Evolutionary conservation across 176 grass and related monocot species (phyloP), one percentile per base, ranked within the genome.

Genomic region (Musa acuminata): DNA sequence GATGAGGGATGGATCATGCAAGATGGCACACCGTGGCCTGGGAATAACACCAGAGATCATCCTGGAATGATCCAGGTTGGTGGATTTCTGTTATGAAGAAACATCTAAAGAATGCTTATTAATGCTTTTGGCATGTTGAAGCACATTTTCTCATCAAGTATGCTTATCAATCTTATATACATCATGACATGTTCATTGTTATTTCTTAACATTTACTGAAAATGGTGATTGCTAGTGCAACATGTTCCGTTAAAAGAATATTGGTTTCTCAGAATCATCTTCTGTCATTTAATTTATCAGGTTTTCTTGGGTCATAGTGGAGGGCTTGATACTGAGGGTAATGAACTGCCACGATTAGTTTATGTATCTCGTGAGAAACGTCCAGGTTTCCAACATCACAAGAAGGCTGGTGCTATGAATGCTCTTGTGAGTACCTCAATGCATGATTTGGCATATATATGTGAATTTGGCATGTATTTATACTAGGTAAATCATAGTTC

Each of bases 361-460:
- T 98, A 98, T 87, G 94, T 97, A 11, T 97, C 94, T 78, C 94
- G 94, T 93, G 94, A 97, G 82, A 97, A 97, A 83, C 94, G 94
- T 82, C 87, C 85, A 83, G 94, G 90, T 72, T 97, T 97, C 80
- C 86, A 93, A 52, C 94, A 97, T 82, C 90, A 97, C 78, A 97
- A 97, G 80, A 97, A 97, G 80, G 94, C 94, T 83, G 94, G 94
- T 90, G 94, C 94, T 58, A 97, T 97, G 94, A 97, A 97, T 85
- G 77, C 94, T 78, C 94, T 97, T 80, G 94, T 97, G 87, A 90
- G 93, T 83, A 35, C 29, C 4, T 35, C 29, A 75, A 72, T 77
- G 25, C 65, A 68, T 48, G 27, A 1, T 9, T 48, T 1, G 48
- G 4, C 13, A 53, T 72, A 53, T 54, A 35, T 13, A 13, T 73